Evolutionary conservation across 2,329 filamentous ascomycete species (phyloP).

Genomic region (Cercospora canescens): DNA sequence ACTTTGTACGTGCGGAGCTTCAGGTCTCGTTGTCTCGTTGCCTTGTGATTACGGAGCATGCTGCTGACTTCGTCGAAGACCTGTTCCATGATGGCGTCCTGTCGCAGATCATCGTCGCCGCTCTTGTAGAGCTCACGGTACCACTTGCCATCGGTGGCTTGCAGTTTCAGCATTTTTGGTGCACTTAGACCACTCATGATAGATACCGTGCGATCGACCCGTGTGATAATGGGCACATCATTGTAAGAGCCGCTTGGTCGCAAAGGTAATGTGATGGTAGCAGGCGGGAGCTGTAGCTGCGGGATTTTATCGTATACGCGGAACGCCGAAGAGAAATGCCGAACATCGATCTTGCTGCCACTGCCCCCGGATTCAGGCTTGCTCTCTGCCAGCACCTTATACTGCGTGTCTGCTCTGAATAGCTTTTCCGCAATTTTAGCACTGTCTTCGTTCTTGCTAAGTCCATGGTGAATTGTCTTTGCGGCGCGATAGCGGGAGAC

Average conservation of each 20-base stretch:
- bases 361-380: conserved; percentile 45
- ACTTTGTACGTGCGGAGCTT: conserved; percentile 97
- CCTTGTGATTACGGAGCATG: conserved; percentile 79
- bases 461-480: conserved; percentile 62
- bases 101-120: conserved; percentile 87
- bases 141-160: conserved; percentile 72
- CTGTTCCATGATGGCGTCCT: conserved; percentile 99
- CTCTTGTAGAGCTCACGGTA: conserved; percentile 96
- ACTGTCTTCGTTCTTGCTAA: conserved; percentile 56
- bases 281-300: conserved; percentile 73
- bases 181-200: conserved; percentile 90
- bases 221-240: conserved; percentile 69
- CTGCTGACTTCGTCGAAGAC: conserved; percentile 96
- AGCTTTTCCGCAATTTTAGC: conserved; percentile 68
- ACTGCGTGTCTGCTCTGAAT: conserved; percentile 70
- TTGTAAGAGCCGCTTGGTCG: conserved; percentile 73
- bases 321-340: conserved; percentile 63
- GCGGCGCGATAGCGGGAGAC: conserved; percentile 74
- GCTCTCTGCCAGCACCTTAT: conserved; percentile 65
- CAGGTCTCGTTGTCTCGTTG: conserved; percentile 83
- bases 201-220: conserved; percentile 72
- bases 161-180: conserved; percentile 86
- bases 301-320: conserved; percentile 58
- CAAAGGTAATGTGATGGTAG: conserved; percentile 82
- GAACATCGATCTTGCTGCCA: conserved; percentile 54